Percentiles rank a stretch among this genome's conserved stretches.
Evolutionary conservation across 345 rosid species (phyloP).

Genomic region (Pistacia vera): DNA sequence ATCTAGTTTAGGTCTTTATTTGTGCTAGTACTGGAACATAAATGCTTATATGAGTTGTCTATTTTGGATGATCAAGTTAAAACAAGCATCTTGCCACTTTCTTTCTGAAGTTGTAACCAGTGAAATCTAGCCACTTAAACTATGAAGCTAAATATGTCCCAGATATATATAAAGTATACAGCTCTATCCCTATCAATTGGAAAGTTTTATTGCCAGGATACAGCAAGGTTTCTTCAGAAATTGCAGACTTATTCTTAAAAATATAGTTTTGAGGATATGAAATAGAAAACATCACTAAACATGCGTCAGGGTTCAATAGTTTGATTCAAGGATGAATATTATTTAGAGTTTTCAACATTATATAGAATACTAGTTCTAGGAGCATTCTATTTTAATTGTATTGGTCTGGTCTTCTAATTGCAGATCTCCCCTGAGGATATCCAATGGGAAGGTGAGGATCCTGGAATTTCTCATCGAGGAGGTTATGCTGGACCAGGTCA

Average conservation of each 20-base stretch:
- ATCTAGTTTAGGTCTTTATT: background rate
- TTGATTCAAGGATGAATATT: background rate
- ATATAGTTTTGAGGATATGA: background rate
- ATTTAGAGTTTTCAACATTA: too few species aligned
- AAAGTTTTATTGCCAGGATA: background rate
- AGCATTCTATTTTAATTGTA: background rate
- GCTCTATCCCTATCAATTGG: background rate
- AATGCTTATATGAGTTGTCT: background rate
- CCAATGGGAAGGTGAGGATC: constrained; percentile 73
- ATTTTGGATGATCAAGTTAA: background rate
- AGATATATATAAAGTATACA: background rate
- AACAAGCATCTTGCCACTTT: background rate
- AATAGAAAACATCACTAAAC: background rate
- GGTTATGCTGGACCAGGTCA: constrained; percentile 45
- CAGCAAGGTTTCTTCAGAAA: background rate
- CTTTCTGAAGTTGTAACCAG: background rate
- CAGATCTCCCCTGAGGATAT: constrained; percentile 88
- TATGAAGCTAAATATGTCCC: constrained; percentile 1
- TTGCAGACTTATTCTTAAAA: background rate
- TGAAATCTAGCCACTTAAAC: background rate
- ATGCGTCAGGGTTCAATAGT: too few species aligned
- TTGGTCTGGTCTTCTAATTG: constrained; percentile 9
- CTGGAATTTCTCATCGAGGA: constrained; percentile 54
- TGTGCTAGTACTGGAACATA: background rate
- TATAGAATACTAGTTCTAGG: background rate